Percentiles rank a stretch among this genome's conserved stretches.
Evolutionary conservation across 2,329 filamentous ascomycete species (phyloP).

Genomic region (Ophioceras dolichostomum): DNA sequence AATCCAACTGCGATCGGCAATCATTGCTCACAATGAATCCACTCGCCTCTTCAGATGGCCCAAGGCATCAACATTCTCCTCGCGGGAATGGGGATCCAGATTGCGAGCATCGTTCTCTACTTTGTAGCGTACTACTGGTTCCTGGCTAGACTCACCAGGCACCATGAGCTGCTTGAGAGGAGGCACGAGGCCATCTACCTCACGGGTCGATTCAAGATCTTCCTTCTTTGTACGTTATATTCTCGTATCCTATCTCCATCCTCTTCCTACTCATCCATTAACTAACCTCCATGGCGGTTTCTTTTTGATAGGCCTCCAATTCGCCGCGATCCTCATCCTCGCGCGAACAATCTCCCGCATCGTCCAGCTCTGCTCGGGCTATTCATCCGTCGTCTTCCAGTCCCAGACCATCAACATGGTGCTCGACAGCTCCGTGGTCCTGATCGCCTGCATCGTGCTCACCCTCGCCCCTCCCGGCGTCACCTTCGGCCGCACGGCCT

Average conservation of each 20-base stretch:
- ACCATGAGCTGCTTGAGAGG: conserved; percentile 23
- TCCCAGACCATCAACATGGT: conserved; percentile 25
- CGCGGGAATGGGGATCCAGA: conserved; percentile 31
- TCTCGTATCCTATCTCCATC: background rate
- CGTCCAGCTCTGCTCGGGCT: conserved; percentile 23
- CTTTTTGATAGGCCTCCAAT: conserved; percentile 20
- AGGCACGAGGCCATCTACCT: conserved; percentile 26
- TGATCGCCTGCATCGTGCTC: conserved; percentile 22
- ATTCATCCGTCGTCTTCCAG: conserved; percentile 21
- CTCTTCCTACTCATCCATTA: background rate
- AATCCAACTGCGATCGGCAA: too few species aligned
- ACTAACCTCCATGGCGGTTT: too few species aligned
- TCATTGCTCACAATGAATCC: conserved; percentile 4
- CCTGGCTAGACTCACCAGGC: conserved; percentile 22
- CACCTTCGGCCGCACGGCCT: conserved; percentile 25
- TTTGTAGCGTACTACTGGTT: conserved; percentile 26
- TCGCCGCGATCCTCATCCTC: conserved; percentile 23
- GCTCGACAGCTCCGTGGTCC: conserved; percentile 26
- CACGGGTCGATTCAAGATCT: conserved; percentile 27
- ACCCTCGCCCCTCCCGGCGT: conserved; percentile 23
- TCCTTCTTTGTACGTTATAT: conserved; percentile 27
- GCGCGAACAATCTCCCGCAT: conserved; percentile 27
- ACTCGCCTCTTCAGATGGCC: conserved; percentile 11
- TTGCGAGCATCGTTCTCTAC: conserved; percentile 25
- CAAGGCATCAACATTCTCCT: conserved; percentile 26